Base-by-base conservation (phyloP, 2,329 filamentous ascomycete species). In the Sclerotinia nivalis region DNA sequence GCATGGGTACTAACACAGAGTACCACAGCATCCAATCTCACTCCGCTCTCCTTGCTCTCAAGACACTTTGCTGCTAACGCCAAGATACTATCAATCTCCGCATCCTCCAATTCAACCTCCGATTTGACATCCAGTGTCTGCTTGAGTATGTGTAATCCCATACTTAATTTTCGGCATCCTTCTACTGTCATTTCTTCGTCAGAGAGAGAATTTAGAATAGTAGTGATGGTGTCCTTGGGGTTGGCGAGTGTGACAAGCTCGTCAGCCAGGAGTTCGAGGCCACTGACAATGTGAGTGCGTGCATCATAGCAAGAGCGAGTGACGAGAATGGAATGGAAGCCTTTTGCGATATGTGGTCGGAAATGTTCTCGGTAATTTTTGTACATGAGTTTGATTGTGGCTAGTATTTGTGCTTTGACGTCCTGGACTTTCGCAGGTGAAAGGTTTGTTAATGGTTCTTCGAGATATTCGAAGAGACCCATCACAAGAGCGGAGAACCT, bases 1-100 rank as follows among this genome's bases (percentile, higher is more conserved):
- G 84, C 83, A 77, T 93, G 90, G 71, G 93, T 80, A 70, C 89
- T 88, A 37, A 93, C 88, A 75, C 91, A 93, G n/a, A 93, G 84
- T 77, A 92, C 88, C 59, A 93, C 89, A n/a, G 91, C 90, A 71
- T 92, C 91, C 84, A 93, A 91, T 54, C 88, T 83, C 10, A 90
- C 88, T 9, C 85, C 87, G 61, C 86, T 88, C 75, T 89, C 87
- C 37, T 81, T 77, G 72, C 86, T 88, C 72, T 88, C 87, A 25
- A 90, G 82, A 73, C 87, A 89, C 58, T 84, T 81, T n/a, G 81
- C 81, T 4, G 87, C 83, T 31, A 90, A 80, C 13, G 74, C 79
- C 2, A 85, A 82, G 49, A 90, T 82, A 66, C 81, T 82, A 0
- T 77, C 77, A n/a, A 89, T 80, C 76, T 89, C 86, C 9, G 74